Base-by-base conservation (phyloP, 805 yeast genomes). In the Barnettozyma sp. region DNA sequence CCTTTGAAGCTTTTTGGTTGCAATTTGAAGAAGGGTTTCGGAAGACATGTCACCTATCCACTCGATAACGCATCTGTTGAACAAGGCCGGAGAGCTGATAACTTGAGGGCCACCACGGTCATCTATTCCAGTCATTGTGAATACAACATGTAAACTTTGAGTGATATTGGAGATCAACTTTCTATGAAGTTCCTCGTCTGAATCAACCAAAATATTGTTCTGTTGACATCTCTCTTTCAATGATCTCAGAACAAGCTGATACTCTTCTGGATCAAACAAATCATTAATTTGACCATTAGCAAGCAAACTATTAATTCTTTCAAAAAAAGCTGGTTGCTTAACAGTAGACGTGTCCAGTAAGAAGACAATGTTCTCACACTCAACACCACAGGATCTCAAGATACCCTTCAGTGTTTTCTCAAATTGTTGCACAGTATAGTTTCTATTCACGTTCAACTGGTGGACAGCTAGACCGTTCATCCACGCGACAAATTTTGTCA, bases 241-340 rank as follows among this genome's bases (percentile, higher is more conserved):
- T 2, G 70, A 46, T 2, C 56, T 56, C 63, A 82, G 61, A 38
- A 88, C 59, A 2, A 63, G 40, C 1, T 59, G 60, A 34, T 63
- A 69, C 7, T 83, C 88, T 8, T 84, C 94, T 0, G 78, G 87
- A 38, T 74, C 82, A 55, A 85, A 90, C 11, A 90, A 60, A 4
- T 95, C 96, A 1, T 96, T 96, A 25, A 87, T 70, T 50, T 90
- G 97, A 0, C 95, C 83, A 56, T 90, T 90, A 0, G 97, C 96
- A 25, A 90, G 66, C n/a, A 90, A 61, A 0, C 95, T 84, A 49
- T 90, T 90, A 92, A 90, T 86, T 42, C 95, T 64, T 56, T 90
- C 97, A 21, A 90, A 58, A 50, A 88, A 90, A 0, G 92, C 66
- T 0, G 94, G 67, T 22, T 84, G 88, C 27, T 78, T 47, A 34